phyloP scores from a whole-genome alignment of 345 rosid species.

The Melaleuca alternifolia region DNA sequence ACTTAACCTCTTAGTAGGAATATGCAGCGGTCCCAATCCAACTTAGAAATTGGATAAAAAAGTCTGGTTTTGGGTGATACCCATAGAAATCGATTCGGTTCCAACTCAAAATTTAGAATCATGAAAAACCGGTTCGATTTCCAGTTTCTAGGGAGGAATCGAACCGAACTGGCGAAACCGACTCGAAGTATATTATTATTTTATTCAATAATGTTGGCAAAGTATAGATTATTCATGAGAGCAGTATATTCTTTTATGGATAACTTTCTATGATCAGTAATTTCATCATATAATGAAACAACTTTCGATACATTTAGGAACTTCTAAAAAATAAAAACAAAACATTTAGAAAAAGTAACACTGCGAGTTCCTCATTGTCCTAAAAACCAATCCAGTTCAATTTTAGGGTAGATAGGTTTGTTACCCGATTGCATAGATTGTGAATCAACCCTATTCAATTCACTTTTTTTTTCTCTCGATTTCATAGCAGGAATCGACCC shows the following conservation, averaged over 20 bases:
- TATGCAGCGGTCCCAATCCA: no score
- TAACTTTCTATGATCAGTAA: neutral
- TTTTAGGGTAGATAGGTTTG: no score
- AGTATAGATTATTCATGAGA: neutral
- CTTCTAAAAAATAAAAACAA: no score
- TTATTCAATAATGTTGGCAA: accelerated
- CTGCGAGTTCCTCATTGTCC: no score
- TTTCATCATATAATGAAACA: neutral
- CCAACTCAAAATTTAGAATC: neutral
- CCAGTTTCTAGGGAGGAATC: neutral
- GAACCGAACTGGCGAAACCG: neutral
- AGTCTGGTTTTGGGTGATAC: neutral
- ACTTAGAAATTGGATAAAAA: no score
- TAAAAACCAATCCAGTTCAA: no score
- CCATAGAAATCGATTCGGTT: neutral
- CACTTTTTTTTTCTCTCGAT: no score
- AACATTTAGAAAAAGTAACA: no score
- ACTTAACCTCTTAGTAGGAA: neutral
- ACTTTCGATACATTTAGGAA: no score
- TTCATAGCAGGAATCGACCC: no score
- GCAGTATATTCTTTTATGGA: neutral
- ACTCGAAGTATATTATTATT: neutral
- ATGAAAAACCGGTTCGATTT: accelerated
- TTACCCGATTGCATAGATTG: no score
- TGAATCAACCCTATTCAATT: no score